These are phyloP conservation scores for Fusarium mexicanum DNA, from an alignment of 2,329 filamentous ascomycete genomes.

Conservation along the genomic window DNA sequence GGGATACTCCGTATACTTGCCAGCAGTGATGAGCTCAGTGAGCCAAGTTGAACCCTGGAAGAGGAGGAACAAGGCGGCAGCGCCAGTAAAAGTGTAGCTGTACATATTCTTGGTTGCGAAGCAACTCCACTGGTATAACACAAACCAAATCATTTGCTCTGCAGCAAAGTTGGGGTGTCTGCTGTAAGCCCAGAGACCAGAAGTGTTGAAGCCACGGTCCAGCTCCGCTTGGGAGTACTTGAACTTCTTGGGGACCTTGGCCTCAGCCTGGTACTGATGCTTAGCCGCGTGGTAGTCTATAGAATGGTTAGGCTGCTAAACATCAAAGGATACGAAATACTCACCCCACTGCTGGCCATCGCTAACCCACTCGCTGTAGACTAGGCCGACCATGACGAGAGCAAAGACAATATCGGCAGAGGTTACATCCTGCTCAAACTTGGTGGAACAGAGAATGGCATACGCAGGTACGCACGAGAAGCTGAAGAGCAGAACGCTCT, in stretches of 20 bases:
- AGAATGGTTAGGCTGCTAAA: slow-evolving; percentile 1
- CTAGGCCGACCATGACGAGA: slow-evolving; percentile 58
- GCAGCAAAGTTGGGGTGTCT: slow-evolving; percentile 95
- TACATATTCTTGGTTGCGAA: slow-evolving; percentile 74
- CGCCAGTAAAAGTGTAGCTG: slow-evolving; percentile 82
- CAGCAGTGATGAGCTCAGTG: slow-evolving; percentile 81
- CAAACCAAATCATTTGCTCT: slow-evolving; percentile 90
- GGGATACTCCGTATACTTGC: slow-evolving; percentile 89
- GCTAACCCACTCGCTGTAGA: slow-evolving; percentile 78
- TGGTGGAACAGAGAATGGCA: slow-evolving; percentile 77
- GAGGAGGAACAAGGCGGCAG: slow-evolving; percentile 75
- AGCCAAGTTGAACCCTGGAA: slow-evolving; percentile 92
- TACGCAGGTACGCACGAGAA: slow-evolving; percentile 84
- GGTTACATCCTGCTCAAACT: slow-evolving; percentile 63
- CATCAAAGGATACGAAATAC: slow-evolving; percentile 32
- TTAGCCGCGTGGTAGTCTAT: slow-evolving; percentile 85
- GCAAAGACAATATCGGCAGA: slow-evolving; percentile 60
- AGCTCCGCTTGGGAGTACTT: slow-evolving; percentile 76
- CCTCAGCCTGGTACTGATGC: slow-evolving; percentile 73
- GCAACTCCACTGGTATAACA: slow-evolving; percentile 88
- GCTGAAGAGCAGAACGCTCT: slow-evolving; percentile 82
- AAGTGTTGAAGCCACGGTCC: slow-evolving; percentile 87
- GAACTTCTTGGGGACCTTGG: slow-evolving; percentile 24
- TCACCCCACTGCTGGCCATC: slow-evolving; percentile 93
- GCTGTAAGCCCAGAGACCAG: slow-evolving; percentile 86